Evolutionary conservation across 1,139 yeast species (phyloP).

Genomic region (Ogataea hybrid): DNA sequence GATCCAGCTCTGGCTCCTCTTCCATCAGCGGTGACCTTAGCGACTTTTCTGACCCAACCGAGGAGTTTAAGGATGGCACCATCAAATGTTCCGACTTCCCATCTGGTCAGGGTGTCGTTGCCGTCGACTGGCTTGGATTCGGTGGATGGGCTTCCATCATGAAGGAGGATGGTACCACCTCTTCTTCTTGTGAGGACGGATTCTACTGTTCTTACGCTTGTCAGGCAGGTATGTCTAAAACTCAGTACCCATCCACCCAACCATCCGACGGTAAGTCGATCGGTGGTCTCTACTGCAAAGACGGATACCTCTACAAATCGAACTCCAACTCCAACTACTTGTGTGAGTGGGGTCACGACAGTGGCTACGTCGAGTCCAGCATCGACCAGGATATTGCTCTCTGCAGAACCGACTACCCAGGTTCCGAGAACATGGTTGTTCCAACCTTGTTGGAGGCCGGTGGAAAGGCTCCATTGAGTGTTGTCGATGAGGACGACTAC

Average conservation of each 20-base stretch:
- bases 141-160: constrained; percentile 94
- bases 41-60: constrained; percentile 51
- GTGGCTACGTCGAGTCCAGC: constrained; percentile 69
- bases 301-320: constrained; percentile 77
- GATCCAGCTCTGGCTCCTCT: constrained; percentile 38
- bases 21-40: constrained; percentile 56
- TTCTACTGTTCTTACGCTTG: constrained; percentile 96
- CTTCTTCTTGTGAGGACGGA: constrained; percentile 84
- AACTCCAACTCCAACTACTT: constrained; percentile 60
- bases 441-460: constrained; percentile 85
- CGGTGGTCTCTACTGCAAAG: constrained; percentile 83
- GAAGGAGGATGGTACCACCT: constrained; percentile 52
- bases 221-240: constrained; percentile 94
- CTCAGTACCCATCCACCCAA: constrained; percentile 90
- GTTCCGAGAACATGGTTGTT: constrained; percentile 96
- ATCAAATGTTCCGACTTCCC: constrained; percentile 79
- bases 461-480: constrained; percentile 61
- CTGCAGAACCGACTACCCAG: constrained; percentile 98
- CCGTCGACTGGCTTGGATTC: constrained; percentile 62
- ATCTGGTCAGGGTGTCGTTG: constrained; percentile 84
- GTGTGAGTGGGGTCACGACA: constrained; percentile 79
- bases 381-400: constrained; percentile 68
- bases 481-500: constrained; percentile 73
- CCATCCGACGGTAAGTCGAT: constrained; percentile 85
- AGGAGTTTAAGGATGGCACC: constrained; percentile 75